Evolutionary conservation across 352 stramenopile genomes (phyloP).

Genomic region (Phytopythium montanum): DNA sequence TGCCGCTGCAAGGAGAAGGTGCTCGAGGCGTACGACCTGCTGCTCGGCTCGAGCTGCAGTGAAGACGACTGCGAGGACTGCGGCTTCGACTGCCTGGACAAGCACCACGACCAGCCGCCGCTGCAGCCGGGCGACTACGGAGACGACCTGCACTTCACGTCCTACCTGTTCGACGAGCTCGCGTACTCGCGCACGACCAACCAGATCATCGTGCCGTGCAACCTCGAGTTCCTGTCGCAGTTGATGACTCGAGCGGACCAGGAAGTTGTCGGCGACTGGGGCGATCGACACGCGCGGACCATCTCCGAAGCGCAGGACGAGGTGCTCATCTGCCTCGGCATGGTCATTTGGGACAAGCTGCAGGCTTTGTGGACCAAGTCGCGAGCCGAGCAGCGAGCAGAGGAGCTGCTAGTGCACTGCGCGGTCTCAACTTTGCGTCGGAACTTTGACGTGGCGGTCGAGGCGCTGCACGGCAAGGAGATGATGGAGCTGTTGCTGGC

Average conservation of each 20-base stretch:
- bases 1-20: constrained; percentile 88
- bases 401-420: constrained; percentile 80
- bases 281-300: constrained; percentile 76
- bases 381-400: constrained; percentile 67
- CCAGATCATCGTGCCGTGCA: constrained; percentile 81
- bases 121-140: constrained; percentile 43
- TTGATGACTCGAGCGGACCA: constrained; percentile 82
- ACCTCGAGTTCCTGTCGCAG: constrained; percentile 84
- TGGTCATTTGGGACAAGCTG: constrained; percentile 89
- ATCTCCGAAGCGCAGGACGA: constrained; percentile 86
- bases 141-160: constrained; percentile 83
- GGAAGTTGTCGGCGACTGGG: constrained; percentile 79
- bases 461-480: constrained; percentile 78
- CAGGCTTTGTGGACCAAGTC: constrained; percentile 81
- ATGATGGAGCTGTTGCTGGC: constrained; percentile 87
- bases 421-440: constrained; percentile 66
- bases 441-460: constrained; percentile 83
- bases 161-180: constrained; percentile 85
- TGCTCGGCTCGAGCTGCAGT: constrained; percentile 80
- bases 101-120: constrained; percentile 56
- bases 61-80: constrained; percentile 87
- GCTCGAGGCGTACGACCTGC: constrained; percentile 83
- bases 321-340: constrained; percentile 81
- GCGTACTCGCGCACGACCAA: constrained; percentile 76
- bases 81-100: constrained; percentile 71